Base-by-base conservation (phyloP, 331 rosid species). In the Arachis monticola region DNA sequence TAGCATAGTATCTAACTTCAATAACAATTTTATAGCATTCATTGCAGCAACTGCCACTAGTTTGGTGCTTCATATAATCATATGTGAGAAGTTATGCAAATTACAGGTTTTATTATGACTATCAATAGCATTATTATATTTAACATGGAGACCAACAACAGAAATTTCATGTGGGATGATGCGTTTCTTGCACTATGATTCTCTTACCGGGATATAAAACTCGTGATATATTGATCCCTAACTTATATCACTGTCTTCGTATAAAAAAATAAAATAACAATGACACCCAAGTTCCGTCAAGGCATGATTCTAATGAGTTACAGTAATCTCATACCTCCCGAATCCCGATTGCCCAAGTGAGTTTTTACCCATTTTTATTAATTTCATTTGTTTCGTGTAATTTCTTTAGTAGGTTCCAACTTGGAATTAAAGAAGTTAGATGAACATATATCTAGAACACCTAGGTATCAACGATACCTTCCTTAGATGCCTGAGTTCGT, bases 31-130 rank as follows among this genome's bases (percentile, higher is more conserved):
- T 50, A 74, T 88, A 38, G 41, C 41, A 38, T 38, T 38, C 41
- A 38, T 38, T 77, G 93, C 85, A 35, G 79, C 77, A 53, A 87
- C 67, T 42, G 97, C 87, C 68, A 92, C 92, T 85, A 83, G 85
- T 83, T 92, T 97, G 17, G 90, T 80, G 66, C 99, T 90, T 61
- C 76, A 77, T 22, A 60, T 62, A 58, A 88, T 61, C 76, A 77
- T 22, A 60, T 62, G 58, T 27, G 56, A 67, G 69, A 73, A 56
- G 73, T 64, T 42, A 61, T 50, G 63, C 48, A 59, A 53, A 74
- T 68, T 41, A 67, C 51, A 46, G 35, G 60, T 52, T 45, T 44
- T 45, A 65, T 56, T 30, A 69, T 5, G 71, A 64, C 52, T 72
- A 73, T 51, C 5, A 27, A 67, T 13, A 38, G 45, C 10, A 38